A percentile compares a stretch with the other conserved stretches of the same genome.
Conservation (phyloP, 306 rosid genomes). For the Alnus glutinosa region DNA sequence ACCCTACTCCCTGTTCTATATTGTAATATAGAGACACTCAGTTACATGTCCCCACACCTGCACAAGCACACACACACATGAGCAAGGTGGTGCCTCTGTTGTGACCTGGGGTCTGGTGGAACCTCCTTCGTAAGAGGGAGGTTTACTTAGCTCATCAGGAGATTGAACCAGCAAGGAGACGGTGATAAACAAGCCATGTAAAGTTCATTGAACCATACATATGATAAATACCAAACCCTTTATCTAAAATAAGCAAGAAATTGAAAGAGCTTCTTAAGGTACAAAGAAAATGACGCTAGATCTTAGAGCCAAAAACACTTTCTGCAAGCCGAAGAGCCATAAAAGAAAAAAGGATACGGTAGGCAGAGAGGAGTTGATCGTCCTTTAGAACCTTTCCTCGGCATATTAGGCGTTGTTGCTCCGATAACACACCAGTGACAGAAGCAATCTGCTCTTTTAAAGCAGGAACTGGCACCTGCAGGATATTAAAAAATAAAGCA, state of each 20-base stretch:
- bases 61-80: background rate
- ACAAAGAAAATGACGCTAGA: background rate
- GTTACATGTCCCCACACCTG: background rate
- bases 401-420: constrained; percentile 62
- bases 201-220: background rate
- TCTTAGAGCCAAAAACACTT: constrained; percentile 2
- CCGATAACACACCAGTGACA: constrained; percentile 64
- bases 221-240: background rate
- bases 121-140: constrained; percentile 1
- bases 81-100: background rate
- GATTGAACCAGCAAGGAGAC: background rate
- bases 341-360: constrained; percentile 50
- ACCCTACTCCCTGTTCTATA: background rate
- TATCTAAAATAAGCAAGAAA: background rate
- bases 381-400: constrained; percentile 72
- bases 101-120: background rate
- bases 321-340: constrained; percentile 2
- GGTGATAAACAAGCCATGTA: background rate
- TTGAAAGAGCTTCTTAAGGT: background rate
- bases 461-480: constrained; percentile 88
- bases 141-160: background rate
- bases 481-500: constrained; percentile 24
- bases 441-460: constrained; percentile 65
- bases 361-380: constrained; percentile 65
- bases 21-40: background rate